These are phyloP conservation scores for Solanum bulbocastanum DNA, from an alignment of 257 asterid genomes.

Conservation along the genomic window DNA sequence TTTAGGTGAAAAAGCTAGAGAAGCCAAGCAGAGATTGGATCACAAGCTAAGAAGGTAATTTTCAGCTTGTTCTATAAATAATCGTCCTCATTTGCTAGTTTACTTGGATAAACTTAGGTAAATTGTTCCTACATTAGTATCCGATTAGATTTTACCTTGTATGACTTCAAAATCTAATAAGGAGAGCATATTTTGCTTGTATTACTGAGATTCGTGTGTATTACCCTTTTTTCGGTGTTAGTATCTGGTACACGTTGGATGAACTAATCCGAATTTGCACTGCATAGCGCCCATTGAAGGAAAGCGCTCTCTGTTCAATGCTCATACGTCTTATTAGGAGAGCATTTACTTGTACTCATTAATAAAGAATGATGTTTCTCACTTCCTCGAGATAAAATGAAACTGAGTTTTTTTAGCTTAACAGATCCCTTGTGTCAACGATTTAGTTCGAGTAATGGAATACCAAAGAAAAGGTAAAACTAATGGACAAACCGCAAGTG, in stretches of 20 bases:
- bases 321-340: not conserved
- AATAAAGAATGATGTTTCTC: not conserved
- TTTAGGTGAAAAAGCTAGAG: slow-evolving; percentile 19
- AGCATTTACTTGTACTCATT: not conserved
- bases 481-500: not conserved
- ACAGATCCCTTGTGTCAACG: not conserved
- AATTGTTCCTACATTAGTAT: too few relatives aligned
- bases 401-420: not conserved
- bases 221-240: not conserved
- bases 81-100: not conserved
- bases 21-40: slow-evolving; percentile 54
- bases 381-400: not conserved
- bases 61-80: too few relatives aligned
- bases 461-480: not conserved
- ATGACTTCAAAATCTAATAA: not conserved
- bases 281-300: not conserved
- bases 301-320: not conserved
- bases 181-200: not conserved
- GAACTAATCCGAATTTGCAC: not conserved
- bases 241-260: not conserved
- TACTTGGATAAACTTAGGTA: not conserved
- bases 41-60: slow-evolving; percentile 22
- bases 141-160: too few relatives aligned
- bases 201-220: not conserved
- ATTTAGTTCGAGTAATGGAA: not conserved